phyloP scores from a whole-genome alignment of 2,329 filamentous ascomycete genomes.

The Colletotrichum somersetense region DNA sequence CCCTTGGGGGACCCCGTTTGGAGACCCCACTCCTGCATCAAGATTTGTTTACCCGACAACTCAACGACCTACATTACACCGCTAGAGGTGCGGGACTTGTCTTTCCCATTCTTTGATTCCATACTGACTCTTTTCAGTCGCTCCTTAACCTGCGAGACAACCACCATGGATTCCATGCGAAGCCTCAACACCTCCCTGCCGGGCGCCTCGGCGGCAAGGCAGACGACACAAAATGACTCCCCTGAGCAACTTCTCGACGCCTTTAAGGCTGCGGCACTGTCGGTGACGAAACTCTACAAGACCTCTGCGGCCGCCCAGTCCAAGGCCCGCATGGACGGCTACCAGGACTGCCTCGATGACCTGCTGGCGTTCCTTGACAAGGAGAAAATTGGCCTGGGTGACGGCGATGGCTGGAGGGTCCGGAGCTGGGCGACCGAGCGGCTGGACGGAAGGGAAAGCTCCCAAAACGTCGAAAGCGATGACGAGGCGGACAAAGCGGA shows the following conservation, averaged over 20 bases:
- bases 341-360: slow-evolving; percentile 94
- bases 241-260: slow-evolving; percentile 82
- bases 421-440: slow-evolving; percentile 77
- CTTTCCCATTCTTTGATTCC: slow-evolving; percentile 5
- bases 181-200: slow-evolving; percentile 46
- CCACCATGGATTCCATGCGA: slow-evolving; percentile 51
- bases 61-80: slow-evolving; percentile 26
- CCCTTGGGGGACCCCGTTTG: slow-evolving; percentile 30
- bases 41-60: slow-evolving; percentile 40
- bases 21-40: slow-evolving; percentile 38
- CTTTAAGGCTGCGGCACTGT: slow-evolving; percentile 92
- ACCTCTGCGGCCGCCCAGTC: slow-evolving; percentile 84
- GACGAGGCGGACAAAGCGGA: slow-evolving; percentile 77
- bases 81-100: slow-evolving; percentile 38
- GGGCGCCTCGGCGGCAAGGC: slow-evolving; percentile 42
- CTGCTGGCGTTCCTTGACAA: slow-evolving; percentile 87
- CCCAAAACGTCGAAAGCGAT: slow-evolving; percentile 72
- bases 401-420: slow-evolving; percentile 79
- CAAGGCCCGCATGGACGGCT: slow-evolving; percentile 82
- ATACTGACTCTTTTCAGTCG: slow-evolving; percentile 26
- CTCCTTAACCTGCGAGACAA: slow-evolving; percentile 15
- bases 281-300: slow-evolving; percentile 97
- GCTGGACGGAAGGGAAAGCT: slow-evolving; percentile 71
- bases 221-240: slow-evolving; percentile 53
- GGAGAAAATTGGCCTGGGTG: slow-evolving; percentile 80